phyloP scores from a whole-genome alignment of 2,329 filamentous ascomycete genomes.

The Phoma sp. region DNA sequence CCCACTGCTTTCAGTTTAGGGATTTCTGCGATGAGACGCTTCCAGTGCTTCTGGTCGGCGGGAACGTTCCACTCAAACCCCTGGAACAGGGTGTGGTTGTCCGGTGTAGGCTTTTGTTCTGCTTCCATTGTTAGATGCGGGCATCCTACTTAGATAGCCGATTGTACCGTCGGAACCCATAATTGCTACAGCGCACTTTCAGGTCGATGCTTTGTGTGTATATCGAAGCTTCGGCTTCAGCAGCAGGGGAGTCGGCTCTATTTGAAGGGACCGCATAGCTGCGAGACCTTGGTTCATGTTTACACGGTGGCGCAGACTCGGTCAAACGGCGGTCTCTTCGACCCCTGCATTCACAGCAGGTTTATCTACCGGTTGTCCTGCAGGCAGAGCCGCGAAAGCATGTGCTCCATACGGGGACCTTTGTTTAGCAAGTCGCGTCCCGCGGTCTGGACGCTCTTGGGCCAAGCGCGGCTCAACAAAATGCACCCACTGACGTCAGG shows the following conservation, averaged over 20 bases:
- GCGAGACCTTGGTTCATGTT: constrained; percentile 3
- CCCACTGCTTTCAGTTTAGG: constrained; percentile 64
- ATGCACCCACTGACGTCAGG: constrained; percentile 34
- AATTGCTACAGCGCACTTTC: not conserved
- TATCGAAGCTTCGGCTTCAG: not conserved
- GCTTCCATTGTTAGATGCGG: constrained; percentile 12
- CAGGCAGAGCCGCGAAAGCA: constrained; percentile 12
- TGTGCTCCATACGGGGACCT: not conserved
- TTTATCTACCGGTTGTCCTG: constrained; percentile 9
- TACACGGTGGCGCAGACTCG: not conserved
- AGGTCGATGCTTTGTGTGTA: not conserved
- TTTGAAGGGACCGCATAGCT: constrained; percentile 3
- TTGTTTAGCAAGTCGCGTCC: not conserved
- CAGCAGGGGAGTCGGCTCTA: not conserved
- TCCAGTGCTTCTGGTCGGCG: constrained; percentile 65
- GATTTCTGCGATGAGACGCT: constrained; percentile 60
- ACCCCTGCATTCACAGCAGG: constrained; percentile 10
- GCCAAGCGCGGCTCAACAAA: constrained; percentile 30
- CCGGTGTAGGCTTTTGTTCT: constrained; percentile 41
- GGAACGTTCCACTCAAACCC: constrained; percentile 76
- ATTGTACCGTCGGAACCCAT: constrained; percentile 39
- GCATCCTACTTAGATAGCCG: not conserved
- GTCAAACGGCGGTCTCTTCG: not conserved
- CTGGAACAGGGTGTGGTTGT: constrained; percentile 64
- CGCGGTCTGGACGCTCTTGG: constrained; percentile 14